These are phyloP conservation scores for Hanseniaspora sp. DNA, from an alignment of 1,139 yeast species.

Conservation along the genomic window DNA sequence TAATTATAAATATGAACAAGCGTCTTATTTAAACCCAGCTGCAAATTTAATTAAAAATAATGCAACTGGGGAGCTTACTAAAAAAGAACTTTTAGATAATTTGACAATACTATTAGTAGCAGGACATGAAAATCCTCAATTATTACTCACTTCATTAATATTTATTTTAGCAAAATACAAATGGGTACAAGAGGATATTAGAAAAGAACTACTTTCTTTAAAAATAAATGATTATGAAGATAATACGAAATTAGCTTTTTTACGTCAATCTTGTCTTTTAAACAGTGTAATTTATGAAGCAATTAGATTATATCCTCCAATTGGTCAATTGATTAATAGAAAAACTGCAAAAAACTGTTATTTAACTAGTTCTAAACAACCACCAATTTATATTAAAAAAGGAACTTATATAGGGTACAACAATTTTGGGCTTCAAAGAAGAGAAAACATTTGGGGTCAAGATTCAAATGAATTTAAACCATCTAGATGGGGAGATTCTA, in stretches of 20 bases:
- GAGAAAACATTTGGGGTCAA: conserved; percentile 40
- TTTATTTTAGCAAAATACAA: conserved; percentile 39
- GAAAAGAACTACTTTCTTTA: conserved; percentile 20
- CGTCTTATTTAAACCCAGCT: conserved; percentile 24
- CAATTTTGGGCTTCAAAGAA: conserved; percentile 47
- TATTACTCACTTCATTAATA: conserved; percentile 40
- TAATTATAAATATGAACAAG: conserved; percentile 30
- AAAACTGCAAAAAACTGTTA: conserved; percentile 33
- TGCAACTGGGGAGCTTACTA: conserved; percentile 32
- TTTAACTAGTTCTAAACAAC: conserved; percentile 4
- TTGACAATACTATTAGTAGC: conserved; percentile 48
- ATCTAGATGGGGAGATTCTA: conserved; percentile 44
- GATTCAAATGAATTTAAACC: conserved; percentile 43
- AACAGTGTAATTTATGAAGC: conserved; percentile 41
- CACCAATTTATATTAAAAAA: conserved; percentile 39
- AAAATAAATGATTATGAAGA: not conserved
- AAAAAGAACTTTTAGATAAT: conserved; percentile 45
- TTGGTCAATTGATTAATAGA: conserved; percentile 49
- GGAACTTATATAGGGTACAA: conserved; percentile 50
- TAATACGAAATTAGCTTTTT: not conserved
- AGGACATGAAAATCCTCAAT: conserved; percentile 55
- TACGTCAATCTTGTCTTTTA: conserved; percentile 21
- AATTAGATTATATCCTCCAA: conserved; percentile 45
- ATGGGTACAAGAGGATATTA: conserved; percentile 32
- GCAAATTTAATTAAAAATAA: conserved; percentile 34